Percentiles rank a stretch among this genome's conserved stretches.
These are phyloP conservation scores for Aspergillus pseudonomiae DNA, from an alignment of 2,329 filamentous ascomycete species.

Conservation along the genomic window DNA sequence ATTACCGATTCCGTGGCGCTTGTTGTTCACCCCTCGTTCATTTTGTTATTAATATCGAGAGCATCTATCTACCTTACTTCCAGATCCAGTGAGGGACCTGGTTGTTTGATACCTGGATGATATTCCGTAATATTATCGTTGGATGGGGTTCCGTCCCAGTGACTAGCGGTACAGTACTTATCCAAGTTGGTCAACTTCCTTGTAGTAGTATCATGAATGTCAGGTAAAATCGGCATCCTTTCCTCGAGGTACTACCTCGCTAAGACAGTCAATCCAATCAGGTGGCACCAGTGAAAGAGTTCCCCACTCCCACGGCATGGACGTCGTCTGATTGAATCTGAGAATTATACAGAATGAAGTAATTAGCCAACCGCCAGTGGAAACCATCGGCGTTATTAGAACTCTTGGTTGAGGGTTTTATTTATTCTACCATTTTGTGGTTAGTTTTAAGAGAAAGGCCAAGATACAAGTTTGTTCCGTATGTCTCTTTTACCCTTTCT, in stretches of 20 bases:
- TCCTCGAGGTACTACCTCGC: neutral
- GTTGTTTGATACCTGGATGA: neutral
- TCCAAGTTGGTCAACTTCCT: neutral
- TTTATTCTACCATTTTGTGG: neutral
- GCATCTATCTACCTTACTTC: neutral
- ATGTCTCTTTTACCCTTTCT: neutral
- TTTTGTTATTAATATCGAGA: neutral
- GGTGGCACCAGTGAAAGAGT: neutral
- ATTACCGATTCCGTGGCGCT: neutral
- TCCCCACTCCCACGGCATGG: neutral
- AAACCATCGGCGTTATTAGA: neutral
- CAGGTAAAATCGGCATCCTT: neutral
- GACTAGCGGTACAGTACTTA: neutral
- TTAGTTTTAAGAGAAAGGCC: neutral
- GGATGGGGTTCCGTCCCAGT: neutral
- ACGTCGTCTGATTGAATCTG: neutral
- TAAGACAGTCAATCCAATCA: slow-evolving; percentile 8
- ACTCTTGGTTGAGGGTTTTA: neutral
- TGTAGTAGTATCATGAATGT: neutral
- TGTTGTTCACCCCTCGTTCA: neutral
- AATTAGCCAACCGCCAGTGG: neutral
- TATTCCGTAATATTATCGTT: slow-evolving; percentile 19
- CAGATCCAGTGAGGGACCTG: neutral
- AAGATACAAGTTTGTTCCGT: neutral
- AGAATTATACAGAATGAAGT: neutral